Evolutionary conservation across 2,329 filamentous ascomycete genomes (phyloP).

Genomic region (Fusarium longipes): DNA sequence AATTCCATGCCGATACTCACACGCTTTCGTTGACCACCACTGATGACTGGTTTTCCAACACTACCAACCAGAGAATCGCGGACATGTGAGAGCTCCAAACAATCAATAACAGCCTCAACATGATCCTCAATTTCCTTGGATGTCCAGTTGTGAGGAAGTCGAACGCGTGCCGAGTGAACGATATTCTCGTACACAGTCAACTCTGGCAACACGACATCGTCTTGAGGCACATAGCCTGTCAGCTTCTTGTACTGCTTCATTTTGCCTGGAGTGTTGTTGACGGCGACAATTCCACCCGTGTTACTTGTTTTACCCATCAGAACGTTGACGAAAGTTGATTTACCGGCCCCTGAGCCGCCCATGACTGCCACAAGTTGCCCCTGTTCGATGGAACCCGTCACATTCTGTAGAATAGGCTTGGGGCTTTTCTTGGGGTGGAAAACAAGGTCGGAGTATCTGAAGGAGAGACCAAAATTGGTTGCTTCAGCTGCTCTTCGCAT

Average conservation of each 20-base stretch:
- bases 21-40: slow-evolving; percentile 67
- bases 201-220: slow-evolving; percentile 69
- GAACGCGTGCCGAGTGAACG: slow-evolving; percentile 66
- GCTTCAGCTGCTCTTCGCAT: slow-evolving; percentile 64
- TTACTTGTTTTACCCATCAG: slow-evolving; percentile 68
- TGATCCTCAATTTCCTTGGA: slow-evolving; percentile 62
- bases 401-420: slow-evolving; percentile 62
- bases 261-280: slow-evolving; percentile 63
- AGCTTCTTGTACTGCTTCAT: slow-evolving; percentile 67
- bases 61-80: slow-evolving; percentile 64
- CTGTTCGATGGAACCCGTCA: slow-evolving; percentile 65
- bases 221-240: slow-evolving; percentile 71
- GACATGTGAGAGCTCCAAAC: slow-evolving; percentile 64
- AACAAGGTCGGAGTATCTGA: slow-evolving; percentile 62
- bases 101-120: slow-evolving; percentile 67
- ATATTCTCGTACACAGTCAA: slow-evolving; percentile 72
- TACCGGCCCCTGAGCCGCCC: slow-evolving; percentile 69
- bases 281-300: slow-evolving; percentile 62
- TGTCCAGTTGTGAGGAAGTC: slow-evolving; percentile 63
- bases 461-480: slow-evolving; percentile 63
- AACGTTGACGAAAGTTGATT: slow-evolving; percentile 69
- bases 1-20: slow-evolving; percentile 70
- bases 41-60: slow-evolving; percentile 62
- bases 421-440: slow-evolving; percentile 59
- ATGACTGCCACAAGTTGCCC: slow-evolving; percentile 69